Percentiles rank a stretch among this genome's conserved stretches.
Conservation (phyloP, 352 stramenopile genomes). For the Pythium grandisporangium region DNA sequence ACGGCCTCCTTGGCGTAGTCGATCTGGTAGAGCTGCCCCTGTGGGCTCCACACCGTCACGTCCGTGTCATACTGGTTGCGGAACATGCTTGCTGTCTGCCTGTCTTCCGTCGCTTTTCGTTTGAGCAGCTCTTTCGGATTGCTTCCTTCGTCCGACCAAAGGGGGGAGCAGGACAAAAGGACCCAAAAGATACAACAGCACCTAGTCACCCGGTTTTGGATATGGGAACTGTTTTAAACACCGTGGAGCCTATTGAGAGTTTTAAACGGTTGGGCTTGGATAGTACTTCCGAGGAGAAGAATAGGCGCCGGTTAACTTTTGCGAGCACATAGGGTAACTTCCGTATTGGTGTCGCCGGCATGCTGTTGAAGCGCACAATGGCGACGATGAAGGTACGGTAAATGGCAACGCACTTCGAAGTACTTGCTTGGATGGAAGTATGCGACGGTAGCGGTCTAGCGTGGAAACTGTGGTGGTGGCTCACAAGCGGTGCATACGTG, state of each 20-base stretch:
- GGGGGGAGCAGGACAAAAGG: no score
- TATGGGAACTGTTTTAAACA: neutral
- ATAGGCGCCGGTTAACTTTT: no score
- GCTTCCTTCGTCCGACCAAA: constrained; percentile 2
- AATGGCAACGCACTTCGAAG: no score
- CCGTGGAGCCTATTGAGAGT: constrained; percentile 3
- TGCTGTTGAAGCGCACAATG: neutral
- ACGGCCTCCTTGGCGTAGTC: constrained; percentile 95
- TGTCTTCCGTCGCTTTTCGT: constrained; percentile 2
- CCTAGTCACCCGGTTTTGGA: no score
- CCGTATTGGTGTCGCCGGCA: no score
- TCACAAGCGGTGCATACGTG: neutral
- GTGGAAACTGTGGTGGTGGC: no score
- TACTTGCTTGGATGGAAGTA: no score
- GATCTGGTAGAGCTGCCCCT: constrained; percentile 98
- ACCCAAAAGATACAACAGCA: constrained; percentile 21
- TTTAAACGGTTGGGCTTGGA: no score
- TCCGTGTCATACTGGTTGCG: constrained; percentile 99
- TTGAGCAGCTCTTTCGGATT: constrained; percentile 5
- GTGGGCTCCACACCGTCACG: constrained; percentile 98
- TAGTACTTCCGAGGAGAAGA: no score
- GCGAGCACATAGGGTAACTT: no score
- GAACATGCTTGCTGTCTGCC: constrained; percentile 83
- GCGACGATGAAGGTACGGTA: constrained; percentile 6
- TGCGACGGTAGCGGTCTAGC: no score